Conservation (phyloP, 208 protist species). For the Leishmania gerbilli region DNA sequence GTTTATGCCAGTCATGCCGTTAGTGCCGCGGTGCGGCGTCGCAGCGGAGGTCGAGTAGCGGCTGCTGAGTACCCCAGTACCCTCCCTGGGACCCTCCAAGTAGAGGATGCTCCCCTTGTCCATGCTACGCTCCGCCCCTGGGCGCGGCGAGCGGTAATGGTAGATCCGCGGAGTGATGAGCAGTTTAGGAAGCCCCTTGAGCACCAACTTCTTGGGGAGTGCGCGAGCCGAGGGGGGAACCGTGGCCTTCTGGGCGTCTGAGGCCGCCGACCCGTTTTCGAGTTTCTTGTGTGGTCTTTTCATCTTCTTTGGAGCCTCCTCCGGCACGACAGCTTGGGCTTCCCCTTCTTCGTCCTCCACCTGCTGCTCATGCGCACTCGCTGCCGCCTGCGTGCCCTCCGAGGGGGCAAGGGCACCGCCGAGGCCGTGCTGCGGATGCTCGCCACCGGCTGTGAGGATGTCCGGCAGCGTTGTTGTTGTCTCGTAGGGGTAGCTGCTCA, state of each 20-base stretch:
- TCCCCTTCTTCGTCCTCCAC: not conserved
- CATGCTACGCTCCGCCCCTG: constrained; percentile 22
- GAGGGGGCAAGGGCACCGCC: not conserved
- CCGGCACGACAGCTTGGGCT: not conserved
- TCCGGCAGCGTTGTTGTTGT: constrained; percentile 36
- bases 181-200: constrained; percentile 20
- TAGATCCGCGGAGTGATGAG: constrained; percentile 42
- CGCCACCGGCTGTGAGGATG: not conserved
- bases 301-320: not conserved
- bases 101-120: constrained; percentile 7
- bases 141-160: constrained; percentile 35
- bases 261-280: not conserved
- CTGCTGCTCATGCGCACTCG: not conserved
- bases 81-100: not conserved
- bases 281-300: not conserved
- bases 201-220: not conserved
- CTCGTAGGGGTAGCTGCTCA: constrained; percentile 32
- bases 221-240: not conserved
- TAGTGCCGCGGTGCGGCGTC: not conserved
- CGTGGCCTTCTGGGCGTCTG: too few relatives aligned
- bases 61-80: not conserved
- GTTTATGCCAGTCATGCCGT: not conserved
- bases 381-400: not conserved
- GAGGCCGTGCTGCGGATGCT: constrained; percentile 2
- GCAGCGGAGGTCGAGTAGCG: not conserved